These are phyloP conservation scores for Panicum virgatum DNA, from an alignment of 202 grass and related monocot genomes.

Conservation along the genomic window DNA sequence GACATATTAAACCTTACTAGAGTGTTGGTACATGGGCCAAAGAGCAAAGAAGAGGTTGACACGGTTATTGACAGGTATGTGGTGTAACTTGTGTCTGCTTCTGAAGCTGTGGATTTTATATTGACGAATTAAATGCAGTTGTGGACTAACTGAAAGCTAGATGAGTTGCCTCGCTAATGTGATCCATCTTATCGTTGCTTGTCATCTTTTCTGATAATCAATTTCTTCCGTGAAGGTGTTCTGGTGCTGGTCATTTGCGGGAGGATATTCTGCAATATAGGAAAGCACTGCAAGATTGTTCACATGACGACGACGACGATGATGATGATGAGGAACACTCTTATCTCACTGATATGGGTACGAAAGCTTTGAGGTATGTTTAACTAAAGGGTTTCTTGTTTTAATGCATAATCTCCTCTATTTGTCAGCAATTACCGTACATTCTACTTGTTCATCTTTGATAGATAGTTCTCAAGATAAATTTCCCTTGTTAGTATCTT, in stretches of 20 bases:
- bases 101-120: constrained; percentile 33
- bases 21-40: constrained; percentile 84
- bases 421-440: constrained; percentile 12
- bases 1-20: constrained; percentile 98
- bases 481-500: constrained; percentile 14
- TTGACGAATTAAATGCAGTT: constrained; percentile 26
- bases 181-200: constrained; percentile 11
- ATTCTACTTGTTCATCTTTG: constrained; percentile 29
- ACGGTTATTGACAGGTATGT: constrained; percentile 75
- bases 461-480: constrained; percentile 16
- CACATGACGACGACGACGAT: constrained; percentile 53
- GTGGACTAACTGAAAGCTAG: not conserved
- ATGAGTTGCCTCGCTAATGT: not conserved
- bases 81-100: not conserved
- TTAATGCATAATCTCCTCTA: not conserved
- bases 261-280: constrained; percentile 78
- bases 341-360: constrained; percentile 88
- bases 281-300: constrained; percentile 73
- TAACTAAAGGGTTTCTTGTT: constrained; percentile 13
- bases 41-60: constrained; percentile 97
- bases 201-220: constrained; percentile 15
- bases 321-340: constrained; percentile 69
- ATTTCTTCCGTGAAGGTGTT: constrained; percentile 61
- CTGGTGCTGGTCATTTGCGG: constrained; percentile 85
- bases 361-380: constrained; percentile 90